Evolutionary conservation across 345 rosid species (phyloP).

Genomic region (Euclidium syriacum): DNA sequence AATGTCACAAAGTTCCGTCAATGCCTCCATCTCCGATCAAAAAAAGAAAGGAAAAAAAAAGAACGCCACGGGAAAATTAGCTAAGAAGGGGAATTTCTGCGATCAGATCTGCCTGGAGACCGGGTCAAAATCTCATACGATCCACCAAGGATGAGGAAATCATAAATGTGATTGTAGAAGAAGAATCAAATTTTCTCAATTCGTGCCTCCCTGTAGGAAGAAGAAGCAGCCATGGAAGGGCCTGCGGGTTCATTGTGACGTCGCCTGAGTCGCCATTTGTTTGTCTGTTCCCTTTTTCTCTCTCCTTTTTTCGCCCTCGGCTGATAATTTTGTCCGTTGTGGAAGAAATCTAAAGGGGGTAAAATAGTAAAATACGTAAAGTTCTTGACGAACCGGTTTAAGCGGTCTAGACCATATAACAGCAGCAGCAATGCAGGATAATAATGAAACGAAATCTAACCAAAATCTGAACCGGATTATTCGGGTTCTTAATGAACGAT

Average conservation of each 20-base stretch:
- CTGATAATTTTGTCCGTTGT: constrained; percentile 13
- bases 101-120: constrained; percentile 28
- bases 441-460: background rate
- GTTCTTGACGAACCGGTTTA: background rate
- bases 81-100: background rate
- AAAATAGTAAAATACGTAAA: background rate
- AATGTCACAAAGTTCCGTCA: constrained; percentile 83
- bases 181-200: background rate
- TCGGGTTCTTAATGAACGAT: background rate
- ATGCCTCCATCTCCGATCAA: constrained; percentile 58
- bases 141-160: constrained; percentile 3
- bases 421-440: background rate
- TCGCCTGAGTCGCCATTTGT: constrained; percentile 14
- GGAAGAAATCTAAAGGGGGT: background rate
- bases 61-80: background rate
- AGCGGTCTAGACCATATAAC: background rate
- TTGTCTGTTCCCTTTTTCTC: background rate
- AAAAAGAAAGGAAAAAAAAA: background rate
- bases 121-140: constrained; percentile 21
- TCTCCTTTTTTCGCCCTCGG: background rate
- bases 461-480: background rate
- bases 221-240: constrained; percentile 24
- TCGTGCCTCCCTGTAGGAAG: constrained; percentile 5
- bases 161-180: background rate
- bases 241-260: constrained; percentile 11